Evolutionary conservation across 2,329 filamentous ascomycete species (phyloP).

Genomic region (Graphilbum fragrans): DNA sequence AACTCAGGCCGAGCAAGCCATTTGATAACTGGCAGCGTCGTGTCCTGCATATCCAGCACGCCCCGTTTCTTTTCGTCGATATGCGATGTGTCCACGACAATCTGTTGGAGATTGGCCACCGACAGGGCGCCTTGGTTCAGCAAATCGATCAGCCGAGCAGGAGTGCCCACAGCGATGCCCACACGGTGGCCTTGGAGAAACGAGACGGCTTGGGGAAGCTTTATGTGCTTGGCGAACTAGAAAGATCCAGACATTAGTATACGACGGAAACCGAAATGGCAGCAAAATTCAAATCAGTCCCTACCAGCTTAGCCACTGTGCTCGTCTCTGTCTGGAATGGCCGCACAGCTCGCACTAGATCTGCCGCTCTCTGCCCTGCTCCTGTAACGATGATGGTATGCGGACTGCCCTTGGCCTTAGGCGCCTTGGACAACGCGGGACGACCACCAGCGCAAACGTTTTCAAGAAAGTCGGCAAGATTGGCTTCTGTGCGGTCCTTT

Average conservation of each 20-base stretch:
- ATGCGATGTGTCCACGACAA: slow-evolving; percentile 84
- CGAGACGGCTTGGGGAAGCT: slow-evolving; percentile 72
- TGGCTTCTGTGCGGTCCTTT: slow-evolving; percentile 53
- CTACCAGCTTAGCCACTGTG: slow-evolving; percentile 67
- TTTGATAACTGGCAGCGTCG: slow-evolving; percentile 65
- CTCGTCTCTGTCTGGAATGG: slow-evolving; percentile 70
- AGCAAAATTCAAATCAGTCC: slow-evolving; percentile 11
- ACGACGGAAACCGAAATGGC: too few species aligned
- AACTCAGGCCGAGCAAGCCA: slow-evolving; percentile 57
- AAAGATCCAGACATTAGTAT: not conserved
- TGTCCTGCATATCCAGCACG: slow-evolving; percentile 91
- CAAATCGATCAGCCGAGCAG: slow-evolving; percentile 68
- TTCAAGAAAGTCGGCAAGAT: slow-evolving; percentile 71
- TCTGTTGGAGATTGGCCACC: slow-evolving; percentile 56
- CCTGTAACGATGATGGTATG: slow-evolving; percentile 85
- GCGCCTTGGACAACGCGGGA: slow-evolving; percentile 23
- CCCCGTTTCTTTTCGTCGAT: slow-evolving; percentile 92
- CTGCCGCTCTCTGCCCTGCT: slow-evolving; percentile 75
- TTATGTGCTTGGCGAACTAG: slow-evolving; percentile 93
- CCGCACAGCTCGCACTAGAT: slow-evolving; percentile 63
- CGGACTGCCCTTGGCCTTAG: slow-evolving; percentile 57
- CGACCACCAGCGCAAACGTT: slow-evolving; percentile 45
- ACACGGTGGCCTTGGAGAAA: slow-evolving; percentile 60
- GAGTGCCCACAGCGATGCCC: slow-evolving; percentile 84
- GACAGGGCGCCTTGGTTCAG: slow-evolving; percentile 69